A percentile compares a stretch with the other conserved stretches of the same genome.
These are phyloP conservation scores for Diddensiella santjacobensis DNA, from an alignment of 805 yeast species.

Conservation along the genomic window DNA sequence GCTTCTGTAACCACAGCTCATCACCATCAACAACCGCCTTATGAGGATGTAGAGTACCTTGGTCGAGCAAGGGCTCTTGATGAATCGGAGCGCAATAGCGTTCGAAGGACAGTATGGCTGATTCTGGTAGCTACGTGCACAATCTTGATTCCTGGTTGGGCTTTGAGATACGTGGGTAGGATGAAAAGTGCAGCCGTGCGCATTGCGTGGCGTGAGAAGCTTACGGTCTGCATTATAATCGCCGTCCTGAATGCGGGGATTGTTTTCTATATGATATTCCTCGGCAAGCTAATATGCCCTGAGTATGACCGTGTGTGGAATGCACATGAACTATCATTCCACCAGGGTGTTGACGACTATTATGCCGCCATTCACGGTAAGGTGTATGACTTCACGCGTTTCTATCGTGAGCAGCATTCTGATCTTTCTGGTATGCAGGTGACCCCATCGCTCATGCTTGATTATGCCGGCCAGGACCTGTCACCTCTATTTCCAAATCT, in stretches of 20 bases:
- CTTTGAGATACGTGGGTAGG: conserved; percentile 26
- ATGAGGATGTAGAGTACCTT: neutral
- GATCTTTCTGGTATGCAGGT: conserved; percentile 24
- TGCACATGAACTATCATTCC: conserved; percentile 32
- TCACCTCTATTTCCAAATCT: conserved; percentile 35
- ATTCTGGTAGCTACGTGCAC: conserved; percentile 33
- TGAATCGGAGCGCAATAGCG: conserved; percentile 10
- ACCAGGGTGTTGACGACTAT: conserved; percentile 32
- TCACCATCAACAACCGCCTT: neutral
- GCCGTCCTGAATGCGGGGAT: conserved; percentile 34
- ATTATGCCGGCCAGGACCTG: conserved; percentile 35
- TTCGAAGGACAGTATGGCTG: conserved; percentile 32
- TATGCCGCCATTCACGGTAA: conserved; percentile 36
- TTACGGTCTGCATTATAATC: conserved; percentile 37
- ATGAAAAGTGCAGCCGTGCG: conserved; percentile 33
- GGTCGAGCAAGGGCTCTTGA: conserved; percentile 4
- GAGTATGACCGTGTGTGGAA: conserved; percentile 12
- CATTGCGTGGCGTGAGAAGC: conserved; percentile 39
- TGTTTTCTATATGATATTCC: conserved; percentile 31
- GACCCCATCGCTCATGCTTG: conserved; percentile 27
- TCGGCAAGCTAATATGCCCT: conserved; percentile 37
- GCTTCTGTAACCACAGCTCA: neutral
- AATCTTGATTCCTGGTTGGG: conserved; percentile 35
- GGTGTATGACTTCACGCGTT: conserved; percentile 35
- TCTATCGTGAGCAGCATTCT: conserved; percentile 36